Percentiles rank a stretch among this genome's conserved stretches.
phyloP scores from a whole-genome alignment of 805 yeast genomes.

The Metschnikowia picachoensis region DNA sequence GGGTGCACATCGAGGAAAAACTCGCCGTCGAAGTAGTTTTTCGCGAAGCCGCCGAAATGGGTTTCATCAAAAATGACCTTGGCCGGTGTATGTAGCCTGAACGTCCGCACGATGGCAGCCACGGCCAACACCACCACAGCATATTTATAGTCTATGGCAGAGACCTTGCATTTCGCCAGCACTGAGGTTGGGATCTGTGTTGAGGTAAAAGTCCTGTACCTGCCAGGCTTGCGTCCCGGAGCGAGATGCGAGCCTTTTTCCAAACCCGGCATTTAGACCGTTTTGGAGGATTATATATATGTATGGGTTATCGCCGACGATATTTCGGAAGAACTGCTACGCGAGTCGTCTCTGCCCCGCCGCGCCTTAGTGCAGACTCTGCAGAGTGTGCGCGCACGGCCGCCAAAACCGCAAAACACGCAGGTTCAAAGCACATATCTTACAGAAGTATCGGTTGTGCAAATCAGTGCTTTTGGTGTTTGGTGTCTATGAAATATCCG shows the following conservation, averaged over 20 bases:
- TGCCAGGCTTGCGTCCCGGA: conserved; percentile 30
- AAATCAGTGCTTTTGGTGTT: too few species aligned
- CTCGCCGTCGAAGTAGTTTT: conserved; percentile 49
- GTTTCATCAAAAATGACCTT: conserved; percentile 49
- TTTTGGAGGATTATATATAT: not conserved
- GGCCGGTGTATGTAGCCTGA: conserved; percentile 32
- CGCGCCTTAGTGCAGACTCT: too few species aligned
- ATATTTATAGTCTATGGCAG: conserved; percentile 14
- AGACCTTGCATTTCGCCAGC: conserved; percentile 12
- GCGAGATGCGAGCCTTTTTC: conserved; percentile 13
- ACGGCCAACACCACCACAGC: conserved; percentile 13
- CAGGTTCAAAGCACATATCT: too few species aligned
- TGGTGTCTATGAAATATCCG: too few species aligned
- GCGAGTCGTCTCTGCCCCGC: too few species aligned
- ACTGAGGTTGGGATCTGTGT: conserved; percentile 19
- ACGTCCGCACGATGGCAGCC: conserved; percentile 27
- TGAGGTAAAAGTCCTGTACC: conserved; percentile 26
- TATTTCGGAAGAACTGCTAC: too few species aligned
- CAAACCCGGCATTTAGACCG: not conserved
- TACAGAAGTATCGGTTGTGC: too few species aligned
- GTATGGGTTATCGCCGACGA: too few species aligned
- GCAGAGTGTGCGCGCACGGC: too few species aligned
- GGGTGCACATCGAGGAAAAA: conserved; percentile 73
- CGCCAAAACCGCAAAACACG: too few species aligned
- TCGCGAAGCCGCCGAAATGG: conserved; percentile 38